phyloP scores from a whole-genome alignment of 2,329 filamentous ascomycete species.

The Cladophialophora yegresii region DNA sequence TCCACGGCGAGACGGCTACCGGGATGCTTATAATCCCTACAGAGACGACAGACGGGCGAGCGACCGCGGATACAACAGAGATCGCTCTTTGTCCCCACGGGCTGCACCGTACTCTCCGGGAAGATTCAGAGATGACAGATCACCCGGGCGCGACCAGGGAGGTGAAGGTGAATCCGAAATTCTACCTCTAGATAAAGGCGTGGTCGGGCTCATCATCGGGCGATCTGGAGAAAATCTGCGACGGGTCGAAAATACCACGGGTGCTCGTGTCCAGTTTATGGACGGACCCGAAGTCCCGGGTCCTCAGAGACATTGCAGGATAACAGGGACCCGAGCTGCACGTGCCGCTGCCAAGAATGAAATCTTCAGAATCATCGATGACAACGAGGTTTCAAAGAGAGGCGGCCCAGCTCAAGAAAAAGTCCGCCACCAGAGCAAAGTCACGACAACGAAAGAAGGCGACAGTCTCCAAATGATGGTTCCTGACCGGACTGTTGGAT shows the following conservation, averaged over 20 bases:
- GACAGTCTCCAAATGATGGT: constrained; percentile 93
- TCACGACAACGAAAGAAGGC: constrained; percentile 63
- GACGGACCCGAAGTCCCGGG: constrained; percentile 71
- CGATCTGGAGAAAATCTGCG: constrained; percentile 85
- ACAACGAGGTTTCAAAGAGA: constrained; percentile 65
- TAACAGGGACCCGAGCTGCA: constrained; percentile 70
- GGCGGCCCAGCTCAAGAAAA: constrained; percentile 28
- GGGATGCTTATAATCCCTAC: constrained; percentile 79
- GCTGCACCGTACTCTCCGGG: constrained; percentile 52
- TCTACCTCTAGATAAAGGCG: constrained; percentile 80
- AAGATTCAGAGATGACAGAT: constrained; percentile 54
- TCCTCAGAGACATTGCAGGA: constrained; percentile 78
- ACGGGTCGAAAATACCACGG: constrained; percentile 78
- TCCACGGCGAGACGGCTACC: constrained; percentile 68
- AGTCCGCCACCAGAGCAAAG: constrained; percentile 32
- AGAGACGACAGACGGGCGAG: constrained; percentile 74
- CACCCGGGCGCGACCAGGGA: constrained; percentile 49
- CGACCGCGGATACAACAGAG: constrained; percentile 62
- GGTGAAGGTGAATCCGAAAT: constrained; percentile 74
- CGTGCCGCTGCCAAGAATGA: constrained; percentile 77
- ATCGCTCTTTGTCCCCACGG: constrained; percentile 71
- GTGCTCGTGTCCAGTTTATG: constrained; percentile 84
- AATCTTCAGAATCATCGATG: constrained; percentile 85
- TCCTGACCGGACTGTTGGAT: constrained; percentile 84
- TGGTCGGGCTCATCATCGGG: constrained; percentile 88